phyloP scores from a whole-genome alignment of 495 filamentous ascomycete species.

The Penicillium canariense region DNA sequence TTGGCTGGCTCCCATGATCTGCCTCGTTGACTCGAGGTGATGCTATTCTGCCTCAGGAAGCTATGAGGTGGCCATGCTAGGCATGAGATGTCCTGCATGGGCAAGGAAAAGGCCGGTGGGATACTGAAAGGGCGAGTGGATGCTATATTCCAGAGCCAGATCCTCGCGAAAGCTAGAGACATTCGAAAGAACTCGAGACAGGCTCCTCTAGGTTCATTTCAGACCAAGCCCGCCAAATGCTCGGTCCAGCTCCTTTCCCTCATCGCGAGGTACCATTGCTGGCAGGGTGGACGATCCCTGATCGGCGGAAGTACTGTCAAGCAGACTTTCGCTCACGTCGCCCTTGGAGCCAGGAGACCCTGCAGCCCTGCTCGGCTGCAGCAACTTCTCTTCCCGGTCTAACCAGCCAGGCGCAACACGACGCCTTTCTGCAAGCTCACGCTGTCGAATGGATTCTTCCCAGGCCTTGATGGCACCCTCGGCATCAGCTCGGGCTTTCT shows the following conservation, averaged over 20 bases:
- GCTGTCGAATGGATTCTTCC: slow-evolving; percentile 65
- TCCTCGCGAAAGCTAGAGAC: too few relatives aligned
- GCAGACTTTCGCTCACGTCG: slow-evolving; percentile 42
- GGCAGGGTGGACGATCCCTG: slow-evolving; percentile 37
- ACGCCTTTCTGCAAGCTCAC: slow-evolving; percentile 89
- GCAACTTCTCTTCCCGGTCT: slow-evolving; percentile 79
- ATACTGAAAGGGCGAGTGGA: too few relatives aligned
- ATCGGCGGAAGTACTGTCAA: slow-evolving; percentile 46
- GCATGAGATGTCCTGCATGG: too few relatives aligned
- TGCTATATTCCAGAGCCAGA: too few relatives aligned
- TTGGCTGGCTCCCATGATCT: too few relatives aligned
- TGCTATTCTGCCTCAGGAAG: too few relatives aligned
- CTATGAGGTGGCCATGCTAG: too few relatives aligned
- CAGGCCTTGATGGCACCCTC: slow-evolving; percentile 63
- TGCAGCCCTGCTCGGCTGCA: slow-evolving; percentile 59
- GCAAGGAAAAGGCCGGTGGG: too few relatives aligned
- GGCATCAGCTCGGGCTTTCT: slow-evolving; percentile 60
- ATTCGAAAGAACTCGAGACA: too few relatives aligned
- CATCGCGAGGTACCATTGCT: slow-evolving; percentile 50
- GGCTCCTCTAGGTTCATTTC: slow-evolving; percentile 30
- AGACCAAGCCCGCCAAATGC: slow-evolving; percentile 73
- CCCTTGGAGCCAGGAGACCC: slow-evolving; percentile 9
- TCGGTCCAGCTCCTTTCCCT: slow-evolving; percentile 82
- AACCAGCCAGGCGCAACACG: slow-evolving; percentile 91
- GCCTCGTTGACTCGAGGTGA: too few relatives aligned